Conservation (phyloP, 148 eudicot species). For the Suaeda aralocaspica region DNA sequence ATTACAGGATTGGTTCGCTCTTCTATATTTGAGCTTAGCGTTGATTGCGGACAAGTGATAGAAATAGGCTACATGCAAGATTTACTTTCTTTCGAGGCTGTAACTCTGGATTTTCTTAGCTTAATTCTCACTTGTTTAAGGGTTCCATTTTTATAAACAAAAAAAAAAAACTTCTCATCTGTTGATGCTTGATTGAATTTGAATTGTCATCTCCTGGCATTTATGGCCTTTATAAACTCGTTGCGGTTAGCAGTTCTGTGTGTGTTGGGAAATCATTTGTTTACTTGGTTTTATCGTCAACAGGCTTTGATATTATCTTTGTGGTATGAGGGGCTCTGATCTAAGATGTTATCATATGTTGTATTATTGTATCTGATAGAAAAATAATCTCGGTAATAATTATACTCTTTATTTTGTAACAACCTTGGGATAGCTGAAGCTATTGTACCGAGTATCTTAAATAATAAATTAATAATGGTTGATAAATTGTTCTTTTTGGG, state of each 20-base stretch:
- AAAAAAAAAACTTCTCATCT: too few relatives aligned
- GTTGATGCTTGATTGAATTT: background rate
- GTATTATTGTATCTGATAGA: too few relatives aligned
- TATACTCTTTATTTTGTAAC: too few relatives aligned
- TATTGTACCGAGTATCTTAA: too few relatives aligned
- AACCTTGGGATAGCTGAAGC: too few relatives aligned
- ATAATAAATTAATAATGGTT: too few relatives aligned
- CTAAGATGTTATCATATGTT: too few relatives aligned
- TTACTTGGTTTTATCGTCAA: too few relatives aligned
- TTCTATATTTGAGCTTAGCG: background rate
- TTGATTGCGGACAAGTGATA: background rate
- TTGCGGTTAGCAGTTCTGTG: background rate
- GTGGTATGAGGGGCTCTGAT: too few relatives aligned
- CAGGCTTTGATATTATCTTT: too few relatives aligned
- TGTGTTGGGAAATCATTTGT: background rate
- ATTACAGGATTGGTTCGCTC: background rate
- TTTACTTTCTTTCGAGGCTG: background rate
- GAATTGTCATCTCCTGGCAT: background rate
- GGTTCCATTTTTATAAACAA: background rate
- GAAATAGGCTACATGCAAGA: background rate
- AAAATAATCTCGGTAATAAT: too few relatives aligned
- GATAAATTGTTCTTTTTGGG: too few relatives aligned
- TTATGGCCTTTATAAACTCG: slow-evolving; percentile 10
- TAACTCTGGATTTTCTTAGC: background rate
- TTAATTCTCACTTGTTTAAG: background rate